Evolutionary conservation across 2,329 filamentous ascomycete genomes (phyloP).

Genomic region (Cordyceps javanica): DNA sequence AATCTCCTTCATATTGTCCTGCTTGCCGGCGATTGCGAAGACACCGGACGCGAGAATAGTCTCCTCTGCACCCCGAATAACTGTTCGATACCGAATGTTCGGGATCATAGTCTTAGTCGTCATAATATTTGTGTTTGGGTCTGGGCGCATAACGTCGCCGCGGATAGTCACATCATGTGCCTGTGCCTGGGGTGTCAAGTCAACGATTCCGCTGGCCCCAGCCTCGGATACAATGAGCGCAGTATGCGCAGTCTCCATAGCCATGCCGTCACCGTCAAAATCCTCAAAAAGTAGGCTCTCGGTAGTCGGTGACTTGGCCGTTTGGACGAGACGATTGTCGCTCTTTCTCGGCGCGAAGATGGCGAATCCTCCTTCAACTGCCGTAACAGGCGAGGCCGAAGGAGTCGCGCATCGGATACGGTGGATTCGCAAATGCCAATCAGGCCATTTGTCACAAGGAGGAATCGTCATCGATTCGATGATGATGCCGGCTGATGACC

Average conservation of each 20-base stretch:
- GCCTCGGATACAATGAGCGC: slow-evolving; percentile 12
- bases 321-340: neutral
- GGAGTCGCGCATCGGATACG: slow-evolving; percentile 8
- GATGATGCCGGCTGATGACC: slow-evolving; percentile 18
- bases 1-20: neutral
- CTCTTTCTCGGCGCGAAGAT: slow-evolving; percentile 9
- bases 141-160: slow-evolving; percentile 18
- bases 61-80: neutral
- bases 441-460: slow-evolving; percentile 26
- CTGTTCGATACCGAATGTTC: slow-evolving; percentile 6
- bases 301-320: neutral
- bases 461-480: slow-evolving; percentile 25
- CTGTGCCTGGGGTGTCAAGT: slow-evolving; percentile 1
- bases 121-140: slow-evolving; percentile 23
- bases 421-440: slow-evolving; percentile 27
- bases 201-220: slow-evolving; percentile 15
- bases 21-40: slow-evolving; percentile 3
- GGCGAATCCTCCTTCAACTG: slow-evolving; percentile 21
- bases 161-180: neutral
- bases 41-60: neutral
- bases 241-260: slow-evolving; percentile 3
- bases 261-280: neutral
- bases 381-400: neutral
- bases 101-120: slow-evolving; percentile 20
- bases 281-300: neutral